Evolutionary conservation across 176 grass and related monocot genomes (phyloP).

Genomic region (Cymbopogon citratus): DNA sequence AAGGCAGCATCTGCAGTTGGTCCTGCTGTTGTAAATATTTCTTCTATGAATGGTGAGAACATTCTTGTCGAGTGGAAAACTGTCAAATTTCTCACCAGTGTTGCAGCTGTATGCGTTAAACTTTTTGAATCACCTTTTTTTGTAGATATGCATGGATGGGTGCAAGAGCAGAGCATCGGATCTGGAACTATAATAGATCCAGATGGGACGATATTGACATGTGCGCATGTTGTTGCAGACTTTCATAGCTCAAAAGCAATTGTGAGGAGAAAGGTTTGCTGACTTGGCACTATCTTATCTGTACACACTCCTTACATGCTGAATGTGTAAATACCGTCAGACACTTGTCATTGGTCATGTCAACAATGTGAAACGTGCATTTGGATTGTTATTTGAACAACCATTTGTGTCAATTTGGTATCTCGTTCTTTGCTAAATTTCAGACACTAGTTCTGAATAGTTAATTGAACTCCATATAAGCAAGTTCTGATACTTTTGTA

Average conservation of each 20-base stretch:
- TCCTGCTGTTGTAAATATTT: slow-evolving; percentile 88
- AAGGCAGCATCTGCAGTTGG: slow-evolving; percentile 61
- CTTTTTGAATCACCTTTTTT: no score
- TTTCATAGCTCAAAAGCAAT: slow-evolving; percentile 36
- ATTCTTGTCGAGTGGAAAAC: not conserved
- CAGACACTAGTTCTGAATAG: not conserved
- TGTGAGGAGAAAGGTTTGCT: slow-evolving; percentile 52
- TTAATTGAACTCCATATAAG: not conserved
- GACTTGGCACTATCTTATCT: slow-evolving; percentile 18
- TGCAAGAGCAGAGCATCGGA: slow-evolving; percentile 41
- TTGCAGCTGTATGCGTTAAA: no score
- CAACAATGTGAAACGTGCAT: slow-evolving; percentile 2
- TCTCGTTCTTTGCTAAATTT: not conserved
- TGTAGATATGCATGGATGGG: not conserved
- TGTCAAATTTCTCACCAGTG: not conserved
- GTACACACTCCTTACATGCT: not conserved
- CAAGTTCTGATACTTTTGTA: not conserved
- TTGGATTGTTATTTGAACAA: not conserved
- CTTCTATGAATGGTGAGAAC: slow-evolving; percentile 37
- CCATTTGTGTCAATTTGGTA: not conserved
- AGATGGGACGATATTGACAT: slow-evolving; percentile 84
- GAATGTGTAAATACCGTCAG: not conserved
- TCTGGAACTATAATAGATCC: slow-evolving; percentile 90
- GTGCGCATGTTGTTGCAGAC: slow-evolving; percentile 73
- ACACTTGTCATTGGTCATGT: not conserved